Evolutionary conservation across 2,329 filamentous ascomycete species (phyloP).

Genomic region (Tolypocladium paradoxum): DNA sequence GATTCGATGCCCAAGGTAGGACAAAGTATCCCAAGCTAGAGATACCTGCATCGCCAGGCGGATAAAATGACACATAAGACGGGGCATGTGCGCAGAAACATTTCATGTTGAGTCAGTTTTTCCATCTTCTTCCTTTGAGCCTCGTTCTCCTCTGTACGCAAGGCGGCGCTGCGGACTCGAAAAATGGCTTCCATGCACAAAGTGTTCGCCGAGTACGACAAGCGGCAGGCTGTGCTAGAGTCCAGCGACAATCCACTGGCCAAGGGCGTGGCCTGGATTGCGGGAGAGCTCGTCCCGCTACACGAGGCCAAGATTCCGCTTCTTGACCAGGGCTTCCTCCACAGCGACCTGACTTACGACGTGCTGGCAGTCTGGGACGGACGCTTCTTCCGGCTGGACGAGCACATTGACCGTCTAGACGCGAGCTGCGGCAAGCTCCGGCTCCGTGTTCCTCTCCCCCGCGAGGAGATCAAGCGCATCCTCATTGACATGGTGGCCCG

Average conservation of each 20-base stretch:
- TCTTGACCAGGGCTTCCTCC: conserved; percentile 39
- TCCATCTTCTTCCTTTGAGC: too few relatives aligned
- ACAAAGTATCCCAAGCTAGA: too few relatives aligned
- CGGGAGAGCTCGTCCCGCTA: conserved; percentile 30
- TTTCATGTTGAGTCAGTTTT: too few relatives aligned
- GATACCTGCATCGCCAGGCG: too few relatives aligned
- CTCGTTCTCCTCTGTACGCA: too few relatives aligned
- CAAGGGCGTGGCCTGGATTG: conserved; percentile 35
- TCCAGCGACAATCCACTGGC: conserved; percentile 26
- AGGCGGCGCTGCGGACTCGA: too few relatives aligned
- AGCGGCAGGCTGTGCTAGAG: conserved; percentile 15
- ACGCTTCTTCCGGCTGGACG: conserved; percentile 39
- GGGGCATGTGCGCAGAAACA: too few relatives aligned
- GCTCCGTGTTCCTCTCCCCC: conserved; percentile 28
- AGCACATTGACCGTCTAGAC: conserved; percentile 34
- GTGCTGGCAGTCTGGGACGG: conserved; percentile 41
- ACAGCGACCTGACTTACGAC: conserved; percentile 41
- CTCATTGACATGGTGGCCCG: conserved; percentile 31
- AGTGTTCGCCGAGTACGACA: conserved; percentile 20
- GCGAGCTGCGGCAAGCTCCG: conserved; percentile 33
- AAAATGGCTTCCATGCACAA: too few relatives aligned
- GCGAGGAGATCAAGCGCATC: conserved; percentile 25
- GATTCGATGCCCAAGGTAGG: too few relatives aligned
- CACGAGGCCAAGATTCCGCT: conserved; percentile 37
- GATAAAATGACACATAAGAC: too few relatives aligned